phyloP scores from a whole-genome alignment of 164 flowering plant species.

The Aristolochia fimbriata region DNA sequence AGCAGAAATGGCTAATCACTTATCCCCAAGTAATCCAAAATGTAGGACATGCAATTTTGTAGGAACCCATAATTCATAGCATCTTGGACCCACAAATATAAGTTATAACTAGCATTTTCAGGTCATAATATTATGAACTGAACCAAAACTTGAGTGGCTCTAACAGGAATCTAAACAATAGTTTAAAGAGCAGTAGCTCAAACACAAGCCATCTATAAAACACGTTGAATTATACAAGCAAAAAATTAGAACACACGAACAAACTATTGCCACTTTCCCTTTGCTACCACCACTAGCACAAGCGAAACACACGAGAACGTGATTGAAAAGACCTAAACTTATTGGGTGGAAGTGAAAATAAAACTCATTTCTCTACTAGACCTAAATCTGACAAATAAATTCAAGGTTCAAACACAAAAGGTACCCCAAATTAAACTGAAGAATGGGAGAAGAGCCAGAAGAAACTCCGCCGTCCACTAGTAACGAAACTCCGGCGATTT shows the following conservation, averaged over 20 bases:
- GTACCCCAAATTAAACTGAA: no score
- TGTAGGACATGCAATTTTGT: background rate
- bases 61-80: no score
- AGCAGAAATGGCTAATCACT: background rate
- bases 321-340: background rate
- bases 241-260: background rate
- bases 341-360: background rate
- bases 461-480: conserved; percentile 29
- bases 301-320: background rate
- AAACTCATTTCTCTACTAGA: background rate
- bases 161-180: no score
- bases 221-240: no score
- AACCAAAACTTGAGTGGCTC: no score
- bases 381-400: background rate
- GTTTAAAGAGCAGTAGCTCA: no score
- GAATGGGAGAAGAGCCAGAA: conserved; percentile 43
- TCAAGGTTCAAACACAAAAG: no score
- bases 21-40: background rate
- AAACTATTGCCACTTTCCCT: background rate
- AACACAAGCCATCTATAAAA: no score
- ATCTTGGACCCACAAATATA: no score
- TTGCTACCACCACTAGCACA: background rate
- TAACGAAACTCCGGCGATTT: conserved; percentile 34
- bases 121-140: no score
- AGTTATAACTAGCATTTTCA: no score